Percentiles rank a stretch among this genome's conserved stretches.
Conservation (phyloP, 2,329 filamentous ascomycete species). For the Cladosporium cucumerinum region DNA sequence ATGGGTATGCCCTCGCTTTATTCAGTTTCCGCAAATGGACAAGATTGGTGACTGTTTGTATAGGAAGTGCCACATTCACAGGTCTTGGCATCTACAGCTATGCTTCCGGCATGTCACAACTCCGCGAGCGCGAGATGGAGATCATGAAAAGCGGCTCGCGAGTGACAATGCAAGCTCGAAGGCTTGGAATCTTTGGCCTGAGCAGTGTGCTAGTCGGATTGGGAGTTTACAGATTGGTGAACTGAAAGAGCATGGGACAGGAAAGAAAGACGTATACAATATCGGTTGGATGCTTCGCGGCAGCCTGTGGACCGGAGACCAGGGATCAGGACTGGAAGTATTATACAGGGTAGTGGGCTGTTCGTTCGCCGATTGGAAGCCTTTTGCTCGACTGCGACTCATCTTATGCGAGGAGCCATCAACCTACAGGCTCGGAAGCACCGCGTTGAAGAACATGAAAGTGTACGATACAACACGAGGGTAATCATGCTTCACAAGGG, state of each 20-base stretch:
- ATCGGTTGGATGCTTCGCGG: background rate
- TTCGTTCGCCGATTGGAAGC: background rate
- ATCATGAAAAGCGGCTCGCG: slow-evolving; percentile 41
- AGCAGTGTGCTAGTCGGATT: slow-evolving; percentile 42
- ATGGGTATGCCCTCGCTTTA: slow-evolving; percentile 11
- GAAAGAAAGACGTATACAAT: background rate
- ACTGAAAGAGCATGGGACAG: background rate
- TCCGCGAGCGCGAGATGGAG: slow-evolving; percentile 39
- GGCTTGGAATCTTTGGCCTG: slow-evolving; percentile 40
- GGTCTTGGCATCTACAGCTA: slow-evolving; percentile 48
- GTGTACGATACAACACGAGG: background rate
- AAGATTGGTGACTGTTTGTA: background rate
- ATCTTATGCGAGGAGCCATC: background rate
- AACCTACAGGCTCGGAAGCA: background rate
- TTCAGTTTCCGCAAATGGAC: background rate
- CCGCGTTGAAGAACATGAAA: background rate
- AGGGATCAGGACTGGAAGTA: slow-evolving; percentile 5
- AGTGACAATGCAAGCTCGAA: slow-evolving; percentile 41
- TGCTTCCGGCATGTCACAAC: slow-evolving; percentile 44
- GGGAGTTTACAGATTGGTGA: slow-evolving; percentile 42
- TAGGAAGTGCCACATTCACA: slow-evolving; percentile 45
- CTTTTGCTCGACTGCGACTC: background rate
- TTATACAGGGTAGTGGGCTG: background rate
- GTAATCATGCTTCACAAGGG: background rate
- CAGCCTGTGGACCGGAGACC: background rate